Conservation (phyloP, 2,329 filamentous ascomycete genomes). For the Colletotrichum tabaci region DNA sequence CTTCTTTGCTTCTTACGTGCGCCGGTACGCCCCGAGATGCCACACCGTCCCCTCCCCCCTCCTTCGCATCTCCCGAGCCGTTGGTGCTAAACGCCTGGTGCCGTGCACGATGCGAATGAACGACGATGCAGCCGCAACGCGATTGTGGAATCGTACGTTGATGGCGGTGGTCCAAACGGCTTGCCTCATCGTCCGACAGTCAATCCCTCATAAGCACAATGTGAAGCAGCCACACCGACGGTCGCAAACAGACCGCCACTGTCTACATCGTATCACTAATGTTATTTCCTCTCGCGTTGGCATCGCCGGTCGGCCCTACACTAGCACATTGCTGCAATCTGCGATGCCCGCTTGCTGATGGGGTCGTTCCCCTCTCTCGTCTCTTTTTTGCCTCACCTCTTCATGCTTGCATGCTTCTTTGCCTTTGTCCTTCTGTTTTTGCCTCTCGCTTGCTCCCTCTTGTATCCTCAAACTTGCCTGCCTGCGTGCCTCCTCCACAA, state of each 20-base stretch:
- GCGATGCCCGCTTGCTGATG: slow-evolving; percentile 20
- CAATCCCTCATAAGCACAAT: slow-evolving; percentile 1
- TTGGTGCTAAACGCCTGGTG: slow-evolving; percentile 37
- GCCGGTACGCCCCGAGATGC: slow-evolving; percentile 30
- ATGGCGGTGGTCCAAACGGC: slow-evolving; percentile 15
- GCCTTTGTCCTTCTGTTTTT: slow-evolving; percentile 12
- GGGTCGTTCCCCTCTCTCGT: background rate
- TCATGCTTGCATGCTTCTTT: slow-evolving; percentile 12
- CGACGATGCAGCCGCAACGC: slow-evolving; percentile 7
- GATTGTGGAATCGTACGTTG: slow-evolving; percentile 8
- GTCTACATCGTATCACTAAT: slow-evolving; percentile 19
- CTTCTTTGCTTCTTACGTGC: background rate
- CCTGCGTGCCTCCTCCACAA: slow-evolving; percentile 15
- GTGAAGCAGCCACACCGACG: slow-evolving; percentile 16
- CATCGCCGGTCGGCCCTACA: slow-evolving; percentile 16
- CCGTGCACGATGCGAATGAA: background rate
- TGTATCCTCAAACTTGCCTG: background rate
- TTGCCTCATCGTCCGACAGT: background rate
- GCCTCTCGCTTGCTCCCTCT: slow-evolving; percentile 21
- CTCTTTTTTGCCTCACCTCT: background rate
- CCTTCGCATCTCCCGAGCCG: slow-evolving; percentile 26
- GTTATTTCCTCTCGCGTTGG: slow-evolving; percentile 18
- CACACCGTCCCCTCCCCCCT: slow-evolving; percentile 2
- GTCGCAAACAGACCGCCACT: background rate
- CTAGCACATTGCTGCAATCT: slow-evolving; percentile 26